Evolutionary conservation across 768 basidiomycete genomes (phyloP).

Genomic region (Boletus vinaceobasis): DNA sequence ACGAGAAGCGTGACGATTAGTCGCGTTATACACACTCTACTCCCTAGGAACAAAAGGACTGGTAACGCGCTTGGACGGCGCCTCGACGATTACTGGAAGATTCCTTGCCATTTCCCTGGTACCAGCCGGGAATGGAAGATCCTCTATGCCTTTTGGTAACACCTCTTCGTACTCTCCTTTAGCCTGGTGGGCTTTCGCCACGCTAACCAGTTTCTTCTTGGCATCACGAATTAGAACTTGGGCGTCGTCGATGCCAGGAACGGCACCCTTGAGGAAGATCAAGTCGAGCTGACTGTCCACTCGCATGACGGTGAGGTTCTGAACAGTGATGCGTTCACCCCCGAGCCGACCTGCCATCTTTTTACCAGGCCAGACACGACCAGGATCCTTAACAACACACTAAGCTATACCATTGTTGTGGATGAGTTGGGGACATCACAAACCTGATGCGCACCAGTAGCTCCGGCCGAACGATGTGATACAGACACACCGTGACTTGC

Average conservation of each 20-base stretch:
- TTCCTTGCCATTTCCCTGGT: constrained; percentile 68
- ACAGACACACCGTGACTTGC: constrained; percentile 96
- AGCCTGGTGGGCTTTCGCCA: constrained; percentile 60
- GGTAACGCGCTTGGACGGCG: constrained; percentile 68
- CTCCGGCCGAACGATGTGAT: constrained; percentile 89
- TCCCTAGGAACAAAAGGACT: constrained; percentile 80
- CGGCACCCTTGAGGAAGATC: constrained; percentile 85
- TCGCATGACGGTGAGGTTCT: constrained; percentile 86
- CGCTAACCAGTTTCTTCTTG: constrained; percentile 75
- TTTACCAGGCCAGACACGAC: constrained; percentile 93
- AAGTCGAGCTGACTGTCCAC: constrained; percentile 85
- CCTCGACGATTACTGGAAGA: constrained; percentile 63
- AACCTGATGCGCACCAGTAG: constrained; percentile 94
- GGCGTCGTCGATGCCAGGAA: constrained; percentile 87
- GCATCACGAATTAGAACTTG: constrained; percentile 86
- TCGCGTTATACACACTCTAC: constrained; percentile 26
- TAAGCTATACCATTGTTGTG: neutral
- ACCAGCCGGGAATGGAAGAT: constrained; percentile 91
- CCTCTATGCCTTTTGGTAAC: constrained; percentile 76
- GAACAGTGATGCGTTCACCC: constrained; percentile 72
- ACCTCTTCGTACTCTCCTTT: constrained; percentile 75
- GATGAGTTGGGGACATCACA: constrained; percentile 16
- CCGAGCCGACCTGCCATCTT: constrained; percentile 98
- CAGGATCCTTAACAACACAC: constrained; percentile 69
- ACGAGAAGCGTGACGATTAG: constrained; percentile 3